Evolutionary conservation across 495 filamentous ascomycete species (phyloP).

Genomic region (Clohesyomyces aquaticus): DNA sequence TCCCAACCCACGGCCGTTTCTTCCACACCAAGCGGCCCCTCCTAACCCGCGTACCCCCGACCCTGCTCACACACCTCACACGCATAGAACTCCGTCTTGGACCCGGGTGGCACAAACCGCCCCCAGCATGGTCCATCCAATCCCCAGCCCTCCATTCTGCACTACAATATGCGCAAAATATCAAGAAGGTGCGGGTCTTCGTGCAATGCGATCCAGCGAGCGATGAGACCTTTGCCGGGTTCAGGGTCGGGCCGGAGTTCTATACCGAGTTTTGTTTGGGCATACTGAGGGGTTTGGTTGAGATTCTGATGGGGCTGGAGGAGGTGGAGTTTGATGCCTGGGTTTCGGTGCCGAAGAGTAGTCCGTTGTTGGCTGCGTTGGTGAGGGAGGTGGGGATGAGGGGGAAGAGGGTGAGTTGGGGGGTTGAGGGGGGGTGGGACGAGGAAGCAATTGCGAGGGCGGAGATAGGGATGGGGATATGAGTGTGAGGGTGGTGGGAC

Average conservation of each 20-base stretch:
- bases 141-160: constrained; percentile 60
- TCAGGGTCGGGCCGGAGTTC: constrained; percentile 67
- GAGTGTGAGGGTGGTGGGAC: too few species aligned
- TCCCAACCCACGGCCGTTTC: constrained; percentile 70
- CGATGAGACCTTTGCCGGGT: constrained; percentile 71
- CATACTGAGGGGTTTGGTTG: constrained; percentile 63
- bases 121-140: constrained; percentile 72
- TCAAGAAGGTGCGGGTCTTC: constrained; percentile 67
- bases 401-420: constrained; percentile 66
- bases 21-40: constrained; percentile 66
- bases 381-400: constrained; percentile 57
- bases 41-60: constrained; percentile 67
- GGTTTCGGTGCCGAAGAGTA: neutral
- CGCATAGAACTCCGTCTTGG: constrained; percentile 78
- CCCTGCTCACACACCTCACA: constrained; percentile 64
- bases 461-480: too few species aligned
- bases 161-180: constrained; percentile 55
- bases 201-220: constrained; percentile 75
- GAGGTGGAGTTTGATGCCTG: constrained; percentile 76
- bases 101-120: constrained; percentile 78
- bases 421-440: constrained; percentile 69
- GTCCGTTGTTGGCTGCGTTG: constrained; percentile 71
- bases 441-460: too few species aligned
- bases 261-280: constrained; percentile 72
- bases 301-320: constrained; percentile 61